Base-by-base conservation (phyloP, 2,329 filamentous ascomycete genomes). In the Cladophialophora yegresii region DNA sequence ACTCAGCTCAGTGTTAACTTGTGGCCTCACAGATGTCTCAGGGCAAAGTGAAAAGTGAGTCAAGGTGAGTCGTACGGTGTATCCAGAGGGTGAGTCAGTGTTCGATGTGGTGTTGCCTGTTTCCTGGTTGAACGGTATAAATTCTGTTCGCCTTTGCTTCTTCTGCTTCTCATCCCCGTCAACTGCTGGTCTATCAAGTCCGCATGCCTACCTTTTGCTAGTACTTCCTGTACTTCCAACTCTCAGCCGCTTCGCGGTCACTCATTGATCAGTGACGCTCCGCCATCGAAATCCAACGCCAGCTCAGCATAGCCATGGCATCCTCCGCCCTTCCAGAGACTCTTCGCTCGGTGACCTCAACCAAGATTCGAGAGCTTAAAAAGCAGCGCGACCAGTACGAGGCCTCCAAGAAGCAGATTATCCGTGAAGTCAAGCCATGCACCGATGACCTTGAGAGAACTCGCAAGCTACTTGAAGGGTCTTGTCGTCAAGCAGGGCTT, bases 361-460 rank as follows among this genome's bases (percentile, higher is more conserved):
- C 82, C 63, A 87, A 87, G 70, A 81, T 87, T 64, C 76, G 76
- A n/a, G 83, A 87, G 69, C 78, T 87, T 7, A 77, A 79, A 30
- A 82, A 82, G 67, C 80, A 84, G 65, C 82, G 81, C 28, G 73
- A 74, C 0, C 73, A 79, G 2, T 87, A 84, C 69, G 78, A 83
- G 59, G 72, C 74, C 36, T 78, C 77, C 45, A 84, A 84, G 67
- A 66, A 73, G 4, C 70, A 75, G 1, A 76, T 83, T 4, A 67
- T 81, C 28, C 67, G 73, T n/a, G 72, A 73, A 30, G 73, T 75
- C n/a, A 67, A 70, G 8, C 62, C 66, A 4, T 71, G 74, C 2
- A 59, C 70, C 1, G 71, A 76, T 55, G 67, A 75, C 3, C 72
- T 73, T 9, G 68, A 72, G 50, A 74, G 72, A 54, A 76, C 75